phyloP scores from a whole-genome alignment of 148 eudicot species.

The Pharnaceum exiguum region DNA sequence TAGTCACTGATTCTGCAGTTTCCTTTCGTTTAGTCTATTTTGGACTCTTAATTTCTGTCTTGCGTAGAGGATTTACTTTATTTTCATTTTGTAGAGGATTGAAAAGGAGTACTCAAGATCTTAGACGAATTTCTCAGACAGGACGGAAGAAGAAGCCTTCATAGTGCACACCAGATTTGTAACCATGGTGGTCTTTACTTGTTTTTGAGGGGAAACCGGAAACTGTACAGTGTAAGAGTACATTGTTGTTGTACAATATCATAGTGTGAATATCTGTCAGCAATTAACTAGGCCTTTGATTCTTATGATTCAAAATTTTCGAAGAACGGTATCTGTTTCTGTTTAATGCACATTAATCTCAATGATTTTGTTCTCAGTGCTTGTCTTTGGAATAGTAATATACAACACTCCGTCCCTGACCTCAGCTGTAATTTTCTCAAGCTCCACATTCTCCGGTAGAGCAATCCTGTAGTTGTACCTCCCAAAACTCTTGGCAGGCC shows the following conservation, averaged over 20 bases:
- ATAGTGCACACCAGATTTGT: constrained; percentile 15
- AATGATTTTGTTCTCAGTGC: constrained; percentile 36
- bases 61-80: neutral
- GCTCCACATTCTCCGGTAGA: constrained; percentile 65
- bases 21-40: neutral
- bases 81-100: constrained; percentile 47
- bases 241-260: too few species aligned
- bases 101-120: constrained; percentile 59
- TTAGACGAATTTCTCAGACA: constrained; percentile 55
- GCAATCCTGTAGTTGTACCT: constrained; percentile 52
- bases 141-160: constrained; percentile 77
- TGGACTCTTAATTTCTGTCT: neutral
- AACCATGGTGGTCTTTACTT: too few species aligned
- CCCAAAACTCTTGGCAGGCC: constrained; percentile 63
- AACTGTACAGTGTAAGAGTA: too few species aligned
- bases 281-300: too few species aligned
- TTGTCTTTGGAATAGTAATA: constrained; percentile 56
- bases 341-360: constrained; percentile 59
- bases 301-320: too few species aligned
- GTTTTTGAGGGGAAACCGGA: too few species aligned
- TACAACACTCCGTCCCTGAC: constrained; percentile 79
- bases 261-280: too few species aligned
- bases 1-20: constrained; percentile 13
- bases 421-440: constrained; percentile 81
- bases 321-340: too few species aligned